Conservation (phyloP, 306 rosid species). For the Heteromeles arbutifolia region DNA sequence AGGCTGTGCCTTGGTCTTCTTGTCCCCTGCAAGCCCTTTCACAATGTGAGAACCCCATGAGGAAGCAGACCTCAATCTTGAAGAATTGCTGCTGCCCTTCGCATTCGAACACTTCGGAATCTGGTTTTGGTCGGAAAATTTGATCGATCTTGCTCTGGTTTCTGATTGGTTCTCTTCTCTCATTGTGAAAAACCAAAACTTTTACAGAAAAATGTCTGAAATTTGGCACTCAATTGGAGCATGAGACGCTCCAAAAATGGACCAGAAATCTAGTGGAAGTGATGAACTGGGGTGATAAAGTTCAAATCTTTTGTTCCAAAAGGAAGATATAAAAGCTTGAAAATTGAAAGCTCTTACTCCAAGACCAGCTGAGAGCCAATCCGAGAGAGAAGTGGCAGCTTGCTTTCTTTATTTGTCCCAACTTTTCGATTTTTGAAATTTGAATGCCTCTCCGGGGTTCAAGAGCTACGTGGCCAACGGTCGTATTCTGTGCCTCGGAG, state of each 20-base stretch:
- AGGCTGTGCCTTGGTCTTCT: conserved; percentile 43
- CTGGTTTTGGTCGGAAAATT: conserved; percentile 74
- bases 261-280: neutral
- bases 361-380: neutral
- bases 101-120: conserved; percentile 48
- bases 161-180: conserved; percentile 80
- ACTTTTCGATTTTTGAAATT: conserved; percentile 69
- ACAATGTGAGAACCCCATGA: conserved; percentile 95
- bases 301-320: neutral
- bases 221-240: neutral
- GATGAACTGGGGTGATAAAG: neutral
- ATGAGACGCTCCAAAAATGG: neutral
- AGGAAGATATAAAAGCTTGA: neutral
- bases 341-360: conserved; percentile 17
- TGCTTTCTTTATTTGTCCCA: conserved; percentile 19
- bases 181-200: conserved; percentile 32
- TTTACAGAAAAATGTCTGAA: neutral
- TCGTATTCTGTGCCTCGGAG: conserved; percentile 20
- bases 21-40: conserved; percentile 74
- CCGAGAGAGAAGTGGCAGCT: conserved; percentile 27
- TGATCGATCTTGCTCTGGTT: conserved; percentile 44
- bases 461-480: conserved; percentile 36
- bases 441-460: conserved; percentile 33
- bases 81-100: conserved; percentile 39
- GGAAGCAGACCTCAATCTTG: conserved; percentile 58